phyloP scores from a whole-genome alignment of 176 grass and related monocot genomes.

The Melocanna baccifera region DNA sequence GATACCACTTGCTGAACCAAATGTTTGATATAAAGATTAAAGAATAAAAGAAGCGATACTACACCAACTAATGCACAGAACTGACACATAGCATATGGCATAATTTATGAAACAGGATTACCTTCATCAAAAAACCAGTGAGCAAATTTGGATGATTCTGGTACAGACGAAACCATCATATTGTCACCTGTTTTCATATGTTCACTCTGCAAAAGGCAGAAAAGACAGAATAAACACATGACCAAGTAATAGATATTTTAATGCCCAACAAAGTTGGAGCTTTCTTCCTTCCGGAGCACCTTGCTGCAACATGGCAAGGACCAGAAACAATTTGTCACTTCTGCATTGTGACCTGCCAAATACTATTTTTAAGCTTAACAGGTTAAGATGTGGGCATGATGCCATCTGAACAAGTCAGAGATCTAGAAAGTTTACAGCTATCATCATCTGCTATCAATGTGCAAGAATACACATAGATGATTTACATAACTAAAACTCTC shows the following conservation, averaged over 20 bases:
- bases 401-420: slow-evolving; percentile 2
- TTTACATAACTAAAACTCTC: background rate
- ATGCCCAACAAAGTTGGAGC: background rate
- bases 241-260: slow-evolving; percentile 28
- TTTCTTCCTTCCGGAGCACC: background rate
- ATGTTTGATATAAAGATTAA: background rate
- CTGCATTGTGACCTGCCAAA: background rate
- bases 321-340: slow-evolving; percentile 2
- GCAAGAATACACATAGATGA: slow-evolving; percentile 1
- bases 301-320: slow-evolving; percentile 7
- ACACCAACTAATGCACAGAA: slow-evolving; percentile 8
- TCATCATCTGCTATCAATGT: background rate
- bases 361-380: slow-evolving; percentile 30
- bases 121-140: slow-evolving; percentile 79
- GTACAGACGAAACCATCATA: slow-evolving; percentile 31
- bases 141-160: slow-evolving; percentile 97
- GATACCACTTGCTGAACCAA: background rate
- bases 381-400: background rate
- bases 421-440: background rate
- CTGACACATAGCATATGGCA: background rate
- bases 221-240: slow-evolving; percentile 27
- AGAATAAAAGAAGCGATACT: background rate
- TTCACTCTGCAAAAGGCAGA: slow-evolving; percentile 50
- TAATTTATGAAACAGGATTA: slow-evolving; percentile 36
- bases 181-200: slow-evolving; percentile 48